Evolutionary conservation across 495 filamentous ascomycete species (phyloP).

Genomic region (Aspergillus hancockii): DNA sequence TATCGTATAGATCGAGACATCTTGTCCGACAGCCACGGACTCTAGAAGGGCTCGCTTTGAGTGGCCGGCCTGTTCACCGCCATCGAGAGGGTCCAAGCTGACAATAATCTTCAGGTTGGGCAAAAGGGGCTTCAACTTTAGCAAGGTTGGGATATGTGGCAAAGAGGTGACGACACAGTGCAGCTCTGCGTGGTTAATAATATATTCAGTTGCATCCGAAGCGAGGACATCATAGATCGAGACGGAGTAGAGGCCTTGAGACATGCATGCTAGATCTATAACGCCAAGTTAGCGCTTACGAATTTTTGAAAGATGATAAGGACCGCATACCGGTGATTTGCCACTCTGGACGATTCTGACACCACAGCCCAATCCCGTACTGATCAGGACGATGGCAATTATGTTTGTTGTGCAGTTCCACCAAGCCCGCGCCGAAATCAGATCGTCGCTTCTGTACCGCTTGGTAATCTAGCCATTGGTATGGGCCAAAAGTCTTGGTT

Average conservation of each 20-base stretch:
- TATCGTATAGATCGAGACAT: constrained; percentile 76
- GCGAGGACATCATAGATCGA: constrained; percentile 97
- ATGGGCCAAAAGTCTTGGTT: constrained; percentile 76
- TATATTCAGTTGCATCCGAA: constrained; percentile 86
- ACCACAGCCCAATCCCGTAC: constrained; percentile 91
- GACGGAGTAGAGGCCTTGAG: constrained; percentile 85
- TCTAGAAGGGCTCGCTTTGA: constrained; percentile 79
- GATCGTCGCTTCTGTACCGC: constrained; percentile 77
- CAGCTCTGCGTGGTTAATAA: constrained; percentile 85
- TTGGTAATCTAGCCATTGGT: constrained; percentile 81
- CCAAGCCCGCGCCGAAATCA: constrained; percentile 84
- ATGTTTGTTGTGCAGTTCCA: constrained; percentile 73
- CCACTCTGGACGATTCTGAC: constrained; percentile 96
- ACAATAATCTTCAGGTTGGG: constrained; percentile 88
- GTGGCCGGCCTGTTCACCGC: constrained; percentile 72
- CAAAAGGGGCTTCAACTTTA: constrained; percentile 77
- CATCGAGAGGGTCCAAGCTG: constrained; percentile 81
- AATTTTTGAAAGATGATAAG: neutral
- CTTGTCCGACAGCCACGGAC: constrained; percentile 67
- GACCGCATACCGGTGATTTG: constrained; percentile 75
- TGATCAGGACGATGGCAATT: constrained; percentile 61
- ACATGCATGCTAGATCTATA: constrained; percentile 83
- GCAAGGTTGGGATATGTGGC: constrained; percentile 79
- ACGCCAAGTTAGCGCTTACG: neutral
- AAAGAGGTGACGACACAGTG: constrained; percentile 76